These are phyloP conservation scores for Candida anglica DNA, from an alignment of 805 yeast genomes.

Conservation along the genomic window DNA sequence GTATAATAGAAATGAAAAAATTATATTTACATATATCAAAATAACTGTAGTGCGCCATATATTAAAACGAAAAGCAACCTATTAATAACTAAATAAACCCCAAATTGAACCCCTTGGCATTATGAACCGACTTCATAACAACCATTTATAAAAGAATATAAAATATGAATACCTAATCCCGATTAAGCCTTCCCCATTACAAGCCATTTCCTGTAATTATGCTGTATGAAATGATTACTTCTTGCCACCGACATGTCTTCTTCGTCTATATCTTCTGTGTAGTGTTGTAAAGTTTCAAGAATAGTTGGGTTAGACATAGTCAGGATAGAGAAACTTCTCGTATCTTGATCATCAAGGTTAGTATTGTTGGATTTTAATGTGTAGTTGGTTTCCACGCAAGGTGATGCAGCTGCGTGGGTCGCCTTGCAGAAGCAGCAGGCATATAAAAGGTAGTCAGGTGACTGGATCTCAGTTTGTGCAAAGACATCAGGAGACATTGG, in stretches of 20 bases:
- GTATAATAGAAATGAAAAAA: too few relatives aligned
- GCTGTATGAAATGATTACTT: conserved; percentile 3
- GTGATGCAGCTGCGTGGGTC: too few relatives aligned
- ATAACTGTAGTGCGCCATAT: too few relatives aligned
- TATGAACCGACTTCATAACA: too few relatives aligned
- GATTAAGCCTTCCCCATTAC: too few relatives aligned
- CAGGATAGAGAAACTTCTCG: background rate
- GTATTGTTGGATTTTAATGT: background rate
- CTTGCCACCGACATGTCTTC: conserved; percentile 1
- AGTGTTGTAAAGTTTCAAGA: conserved; percentile 1
- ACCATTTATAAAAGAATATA: too few relatives aligned
- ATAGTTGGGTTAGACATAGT: background rate
- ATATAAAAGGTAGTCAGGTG: conserved; percentile 9
- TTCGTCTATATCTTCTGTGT: background rate
- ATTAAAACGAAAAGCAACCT: too few relatives aligned
- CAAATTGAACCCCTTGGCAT: too few relatives aligned
- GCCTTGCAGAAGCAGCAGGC: conserved; percentile 15
- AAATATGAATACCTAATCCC: too few relatives aligned
- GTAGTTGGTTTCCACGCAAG: too few relatives aligned
- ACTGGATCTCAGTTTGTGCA: background rate
- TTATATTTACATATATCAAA: too few relatives aligned
- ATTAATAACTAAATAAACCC: too few relatives aligned
- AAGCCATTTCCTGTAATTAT: conserved; percentile 5
- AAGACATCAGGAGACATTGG: conserved; percentile 2
- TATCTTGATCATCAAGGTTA: background rate